Base-by-base conservation (phyloP, 345 rosid genomes). In the Pistacia atlantica region DNA sequence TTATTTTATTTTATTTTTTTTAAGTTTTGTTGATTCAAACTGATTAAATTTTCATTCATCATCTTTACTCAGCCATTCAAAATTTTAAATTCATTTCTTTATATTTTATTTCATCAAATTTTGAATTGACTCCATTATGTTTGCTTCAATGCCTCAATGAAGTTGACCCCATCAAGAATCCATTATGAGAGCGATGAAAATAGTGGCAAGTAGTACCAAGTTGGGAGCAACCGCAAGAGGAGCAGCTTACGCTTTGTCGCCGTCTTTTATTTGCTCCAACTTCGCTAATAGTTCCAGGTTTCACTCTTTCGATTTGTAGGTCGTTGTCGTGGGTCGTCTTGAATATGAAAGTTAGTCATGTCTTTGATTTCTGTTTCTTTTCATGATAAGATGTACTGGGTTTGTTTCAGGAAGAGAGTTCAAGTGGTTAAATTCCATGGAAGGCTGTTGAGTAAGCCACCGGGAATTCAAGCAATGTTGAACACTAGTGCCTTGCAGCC, bases 401-500 rank as follows among this genome's bases (percentile, higher is more conserved):
- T 13, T 55, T 55, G 28, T 46, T 65, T 69, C 73, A 76, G 79
- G 79, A 68, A 69, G 61, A 60, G 58, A 60, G 48, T 48, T 57
- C 67, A 51, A 60, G 51, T 33, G 31, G 25, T 35, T 33, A 65
- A 28, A 42, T 8, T 55, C 1, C 46, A 14, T 28, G 88, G 89
- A 83, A 75, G 66, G 97, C 95, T 92, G 72, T 84, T 93, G 74
- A 86, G 80, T 59, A 90, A 90, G 22, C 93, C 93, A 35, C 85
- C 87, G 49, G 95, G 97, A 9, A 80, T 88, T 80, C 80, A 89
- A 76, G 89, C 95, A 58, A 77, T 93, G 52, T 80, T 93, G 79
- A 93, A 93, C 73, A 85, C 90, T 8, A 82, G 84, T 4, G 87
- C 90, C 67, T 81, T 93, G 80, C 86, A 87, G 72, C 61, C 81